Base-by-base conservation (phyloP, 805 yeast species). In the Metschnikowia baotianmanensis region DNA sequence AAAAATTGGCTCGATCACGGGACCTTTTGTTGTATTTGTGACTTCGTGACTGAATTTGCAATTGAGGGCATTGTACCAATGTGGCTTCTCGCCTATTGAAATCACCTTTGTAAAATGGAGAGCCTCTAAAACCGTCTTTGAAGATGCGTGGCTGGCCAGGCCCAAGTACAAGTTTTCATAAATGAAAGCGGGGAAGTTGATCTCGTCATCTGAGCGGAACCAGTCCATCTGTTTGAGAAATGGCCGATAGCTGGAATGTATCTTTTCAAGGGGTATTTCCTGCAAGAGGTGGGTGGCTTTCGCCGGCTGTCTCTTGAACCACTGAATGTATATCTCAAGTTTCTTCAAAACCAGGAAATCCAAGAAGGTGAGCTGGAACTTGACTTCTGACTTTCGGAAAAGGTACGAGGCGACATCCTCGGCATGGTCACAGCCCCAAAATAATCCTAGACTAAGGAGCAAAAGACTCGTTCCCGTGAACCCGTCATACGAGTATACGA, bases 21-120 rank as follows among this genome's bases (percentile, higher is more conserved):
- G 41, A 4, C 42, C 45, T 9, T 19, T 10, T n/a, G 46, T 36
- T n/a, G 25, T 28, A 7, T 26, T 21, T 1, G 39, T 43, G 8
- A 34, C 51, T 19, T 45, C 47, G 36, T 45, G 48, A 23, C 38
- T 38, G 17, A 47, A 45, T 3, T 40, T 36, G 22, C 38, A 31
- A 15, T 27, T 28, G 9, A 45, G 29, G 9, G 31, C 25, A 5
- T 16, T 10, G 19, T 60, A 54, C 71, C 71, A 67, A 6, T 32
- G 27, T 0, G 72, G 72, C 38, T 53, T 52, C 43, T 64, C 71
- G 21, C 70, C 72, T 21, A 67, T 55, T 2, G 69, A 60, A 3
- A 66, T 56, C 20, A 66, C 45, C 25, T 53, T 52, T 10, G 54
- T 46, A 30, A 65, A 51, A 13, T 54, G 49, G 40, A 57, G 46